Percentiles rank a stretch among this genome's conserved stretches.
Evolutionary conservation across 371 early-diverging fungal genomes (phyloP).

Genomic region (Rhizopus delemar): DNA sequence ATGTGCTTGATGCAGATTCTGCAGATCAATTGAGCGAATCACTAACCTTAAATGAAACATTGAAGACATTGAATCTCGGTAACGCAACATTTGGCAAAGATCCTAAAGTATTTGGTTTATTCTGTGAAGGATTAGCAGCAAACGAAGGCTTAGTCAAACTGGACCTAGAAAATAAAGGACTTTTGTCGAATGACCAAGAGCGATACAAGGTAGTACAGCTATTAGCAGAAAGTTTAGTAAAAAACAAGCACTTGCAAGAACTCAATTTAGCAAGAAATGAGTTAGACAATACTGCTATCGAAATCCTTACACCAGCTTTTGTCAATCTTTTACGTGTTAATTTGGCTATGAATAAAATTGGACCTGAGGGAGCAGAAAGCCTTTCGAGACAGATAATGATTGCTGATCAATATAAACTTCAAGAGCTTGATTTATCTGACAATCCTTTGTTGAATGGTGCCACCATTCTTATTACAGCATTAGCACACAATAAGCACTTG

Average conservation of each 20-base stretch:
- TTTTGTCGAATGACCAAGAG: slow-evolving; percentile 15
- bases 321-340: slow-evolving; percentile 35
- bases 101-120: slow-evolving; percentile 23
- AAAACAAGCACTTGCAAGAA: slow-evolving; percentile 36
- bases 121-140: slow-evolving; percentile 55
- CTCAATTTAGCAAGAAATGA: slow-evolving; percentile 55
- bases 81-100: slow-evolving; percentile 39
- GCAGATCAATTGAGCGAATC: slow-evolving; percentile 44
- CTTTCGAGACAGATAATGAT: slow-evolving; percentile 26
- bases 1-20: slow-evolving; percentile 43
- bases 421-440: slow-evolving; percentile 56
- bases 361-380: slow-evolving; percentile 33
- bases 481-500: slow-evolving; percentile 37
- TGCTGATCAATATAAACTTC: slow-evolving; percentile 17
- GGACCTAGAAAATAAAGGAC: slow-evolving; percentile 62
- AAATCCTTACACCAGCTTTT: slow-evolving; percentile 27
- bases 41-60: slow-evolving; percentile 51
- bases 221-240: slow-evolving; percentile 30
- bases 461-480: slow-evolving; percentile 33
- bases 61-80: slow-evolving; percentile 54
- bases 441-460: slow-evolving; percentile 58
- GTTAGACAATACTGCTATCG: slow-evolving; percentile 40
- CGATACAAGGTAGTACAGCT: slow-evolving; percentile 19
- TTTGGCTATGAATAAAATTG: slow-evolving; percentile 50
- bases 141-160: slow-evolving; percentile 53